Evolutionary conservation across 2,329 filamentous ascomycete species (phyloP), one percentile per base, ranked within the genome.

Genomic region (Sporothrix luriei): DNA sequence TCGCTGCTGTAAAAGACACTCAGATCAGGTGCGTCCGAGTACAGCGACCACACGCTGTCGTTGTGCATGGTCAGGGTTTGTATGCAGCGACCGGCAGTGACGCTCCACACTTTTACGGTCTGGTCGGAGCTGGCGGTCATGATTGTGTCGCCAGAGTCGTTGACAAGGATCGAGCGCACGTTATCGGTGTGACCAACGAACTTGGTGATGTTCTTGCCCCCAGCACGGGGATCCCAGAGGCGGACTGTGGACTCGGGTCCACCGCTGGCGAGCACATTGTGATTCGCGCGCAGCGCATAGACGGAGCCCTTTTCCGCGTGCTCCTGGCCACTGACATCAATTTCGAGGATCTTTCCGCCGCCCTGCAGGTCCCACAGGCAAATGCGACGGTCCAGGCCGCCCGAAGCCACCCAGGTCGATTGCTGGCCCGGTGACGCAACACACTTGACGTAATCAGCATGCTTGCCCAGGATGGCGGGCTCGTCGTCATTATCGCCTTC

Each of bases 11-110:
- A 98, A 79, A 99, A 98, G 40, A 97, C 87, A 11, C 90, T 90
- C 4, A 99, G 85, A 70, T 91, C 86, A 0, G 94, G 93, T 75
- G 97, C 88, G 68, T 94, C 90, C 0, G 95, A 97, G 79, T 91
- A 97, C 26, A 99, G 84, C 1, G 93, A 96, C 95, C 95, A 99
- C 26, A 99, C 92, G 77, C 94, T 97, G 77, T 97, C 93, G 77
- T 97, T 97, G 81, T 99, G 95, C 95, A 99, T 99, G 68, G 94
- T 97, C 75, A 99, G 86, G 0, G 95, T 99, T 80, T 97, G 93
- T 90, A 98, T 94, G 84, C 95, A 99, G 74, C 95, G 87, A 69
- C 95, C 95, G 26, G 93, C 94, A 13, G 92, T 95, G 74, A 98
- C 90, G 74, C 94, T 97, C 95, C 95, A 99, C 70, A 98, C 88